phyloP scores from a whole-genome alignment of 345 rosid species.

The Garcia nutans region DNA sequence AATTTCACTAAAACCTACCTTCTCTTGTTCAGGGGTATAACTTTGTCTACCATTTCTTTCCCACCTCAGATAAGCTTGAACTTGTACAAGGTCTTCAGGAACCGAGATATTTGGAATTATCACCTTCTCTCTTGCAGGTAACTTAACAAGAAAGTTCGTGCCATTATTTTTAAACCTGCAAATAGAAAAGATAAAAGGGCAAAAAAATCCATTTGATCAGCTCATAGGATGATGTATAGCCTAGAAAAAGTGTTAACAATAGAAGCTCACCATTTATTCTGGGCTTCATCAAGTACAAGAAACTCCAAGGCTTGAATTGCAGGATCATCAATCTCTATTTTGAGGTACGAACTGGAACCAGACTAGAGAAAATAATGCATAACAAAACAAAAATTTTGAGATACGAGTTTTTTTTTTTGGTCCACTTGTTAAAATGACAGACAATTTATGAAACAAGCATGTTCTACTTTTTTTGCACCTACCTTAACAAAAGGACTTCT shows the following conservation, averaged over 20 bases:
- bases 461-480: constrained; percentile 29
- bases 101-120: constrained; percentile 42
- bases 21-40: constrained; percentile 74
- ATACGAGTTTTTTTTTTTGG: too few species aligned
- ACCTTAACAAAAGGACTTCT: constrained; percentile 87
- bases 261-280: constrained; percentile 70
- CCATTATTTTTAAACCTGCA: constrained; percentile 90
- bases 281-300: constrained; percentile 81
- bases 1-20: constrained; percentile 40
- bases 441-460: constrained; percentile 12
- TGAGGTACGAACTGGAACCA: constrained; percentile 59
- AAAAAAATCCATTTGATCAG: constrained; percentile 3
- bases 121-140: constrained; percentile 50
- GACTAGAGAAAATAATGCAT: constrained; percentile 42
- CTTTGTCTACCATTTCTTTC: constrained; percentile 94
- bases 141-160: constrained; percentile 68
- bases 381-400: background rate
- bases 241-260: constrained; percentile 10
- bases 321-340: constrained; percentile 78
- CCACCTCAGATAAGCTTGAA: constrained; percentile 94
- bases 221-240: constrained; percentile 11
- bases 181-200: constrained; percentile 10
- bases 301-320: constrained; percentile 79
- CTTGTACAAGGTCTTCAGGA: constrained; percentile 95
- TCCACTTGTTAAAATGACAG: constrained; percentile 1